Evolutionary conservation across 2,329 filamentous ascomycete genomes (phyloP).

Genomic region (Beauveria asiatica): DNA sequence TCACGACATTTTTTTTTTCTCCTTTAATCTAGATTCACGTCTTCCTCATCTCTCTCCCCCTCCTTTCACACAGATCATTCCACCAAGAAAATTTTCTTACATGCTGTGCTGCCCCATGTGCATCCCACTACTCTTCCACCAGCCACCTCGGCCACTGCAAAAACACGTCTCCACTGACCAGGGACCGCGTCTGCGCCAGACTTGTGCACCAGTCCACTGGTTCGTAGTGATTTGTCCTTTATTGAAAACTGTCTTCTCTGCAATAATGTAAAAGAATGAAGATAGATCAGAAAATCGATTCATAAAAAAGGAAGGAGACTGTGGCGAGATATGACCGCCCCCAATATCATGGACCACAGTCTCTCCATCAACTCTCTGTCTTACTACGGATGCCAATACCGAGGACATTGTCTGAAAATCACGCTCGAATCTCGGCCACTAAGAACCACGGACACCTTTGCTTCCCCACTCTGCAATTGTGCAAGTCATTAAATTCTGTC

Average conservation of each 20-base stretch:
- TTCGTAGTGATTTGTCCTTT: conserved; percentile 1
- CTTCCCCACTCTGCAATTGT: conserved; percentile 5
- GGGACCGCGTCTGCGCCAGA: conserved; percentile 10
- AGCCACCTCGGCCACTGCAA: conserved; percentile 6
- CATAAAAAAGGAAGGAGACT: background rate
- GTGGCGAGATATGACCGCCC: background rate
- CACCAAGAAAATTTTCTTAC: background rate
- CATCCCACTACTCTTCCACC: background rate
- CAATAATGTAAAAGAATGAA: too few relatives aligned
- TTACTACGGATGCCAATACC: background rate
- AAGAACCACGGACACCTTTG: background rate
- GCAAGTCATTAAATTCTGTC: background rate
- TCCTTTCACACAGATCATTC: background rate
- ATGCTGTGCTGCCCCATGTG: background rate
- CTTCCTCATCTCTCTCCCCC: background rate
- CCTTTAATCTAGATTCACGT: background rate
- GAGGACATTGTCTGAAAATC: background rate
- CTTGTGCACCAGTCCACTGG: background rate
- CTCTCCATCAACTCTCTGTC: background rate
- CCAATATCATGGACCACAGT: background rate
- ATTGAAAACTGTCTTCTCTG: background rate
- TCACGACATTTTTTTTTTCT: background rate
- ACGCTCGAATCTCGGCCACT: background rate
- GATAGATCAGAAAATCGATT: too few relatives aligned
- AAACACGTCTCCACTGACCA: conserved; percentile 12